Percentiles rank a stretch among this genome's conserved stretches.
phyloP scores from a whole-genome alignment of 1,284 basidiomycete genomes.

The Sphaerobolus stellatus region DNA sequence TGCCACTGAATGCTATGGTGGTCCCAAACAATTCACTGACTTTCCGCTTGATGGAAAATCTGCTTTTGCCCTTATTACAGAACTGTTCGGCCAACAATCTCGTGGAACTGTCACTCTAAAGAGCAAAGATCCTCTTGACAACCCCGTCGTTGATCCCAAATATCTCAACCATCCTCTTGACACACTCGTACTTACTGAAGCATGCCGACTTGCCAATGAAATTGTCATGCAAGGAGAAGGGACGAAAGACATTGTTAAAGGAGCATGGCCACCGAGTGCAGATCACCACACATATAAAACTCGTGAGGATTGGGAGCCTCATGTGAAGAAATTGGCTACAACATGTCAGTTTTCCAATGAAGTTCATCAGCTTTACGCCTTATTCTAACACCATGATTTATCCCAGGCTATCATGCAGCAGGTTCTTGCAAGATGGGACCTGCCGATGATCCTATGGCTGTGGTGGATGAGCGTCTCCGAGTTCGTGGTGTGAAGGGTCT shows the following conservation, averaged over 20 bases:
- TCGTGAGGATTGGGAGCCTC: neutral
- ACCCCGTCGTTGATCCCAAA: neutral
- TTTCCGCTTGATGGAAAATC: neutral
- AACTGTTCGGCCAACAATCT: neutral
- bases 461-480: slow-evolving; percentile 24
- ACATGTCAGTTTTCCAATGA: too few species aligned
- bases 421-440: slow-evolving; percentile 10
- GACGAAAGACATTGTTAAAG: neutral
- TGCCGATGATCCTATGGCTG: slow-evolving; percentile 8
- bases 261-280: neutral
- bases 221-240: neutral
- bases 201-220: neutral
- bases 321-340: neutral
- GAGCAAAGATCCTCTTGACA: neutral
- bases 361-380: too few species aligned
- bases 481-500: slow-evolving; percentile 26
- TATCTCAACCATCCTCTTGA: neutral
- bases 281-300: neutral
- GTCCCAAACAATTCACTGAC: neutral
- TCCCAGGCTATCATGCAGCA: slow-evolving; percentile 5
- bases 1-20: neutral
- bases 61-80: neutral
- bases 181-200: neutral
- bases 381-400: too few species aligned
- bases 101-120: neutral